Base-by-base conservation (phyloP, 495 filamentous ascomycete genomes). In the Neurospora africana region DNA sequence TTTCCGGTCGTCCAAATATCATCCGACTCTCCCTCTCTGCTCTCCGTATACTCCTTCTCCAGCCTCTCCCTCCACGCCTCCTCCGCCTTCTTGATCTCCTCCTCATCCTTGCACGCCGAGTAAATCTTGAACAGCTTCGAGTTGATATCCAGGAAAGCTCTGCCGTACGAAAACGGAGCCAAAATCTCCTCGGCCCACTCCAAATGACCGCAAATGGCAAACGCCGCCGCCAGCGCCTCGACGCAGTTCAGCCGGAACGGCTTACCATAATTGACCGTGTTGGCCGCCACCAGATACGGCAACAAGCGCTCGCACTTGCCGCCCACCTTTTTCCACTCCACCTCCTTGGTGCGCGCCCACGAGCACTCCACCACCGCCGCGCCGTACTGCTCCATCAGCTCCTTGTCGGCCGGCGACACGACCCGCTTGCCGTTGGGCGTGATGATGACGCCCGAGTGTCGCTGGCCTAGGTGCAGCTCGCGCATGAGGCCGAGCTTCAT, bases 291-390 rank as follows among this genome's bases (percentile, higher is more conserved):
- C 15, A 99, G 89, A 79, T 99, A 99, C 1, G 95, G 95, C 33
- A 99, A 86, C 84, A 98, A 81, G 72, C 95, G 85, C 84, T 98
- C 95, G 79, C 93, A 95, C 82, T 92, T 94, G n/a, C 95, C 95
- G 38, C 96, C 95, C 71, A 98, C 96, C 72, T 92, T 91, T 19
- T 84, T 83, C 88, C 93, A 98, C 38, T 95, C 94, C 3, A 99
- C 91, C 81, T 99, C 95, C 36, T 90, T 87, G 17, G 95, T 91
- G 74, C 96, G 86, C 3, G 94, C 95, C 95, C 95, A 99, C 41
- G 93, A 97, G 80, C 94, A 97, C 81, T 99, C 95, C 35, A 99
- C 96, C 0, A 99, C 95, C 0, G 96, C 95, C 21, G 94, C 96
- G 70, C 95, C 95, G 79, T 90, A 90, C 83, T 92, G 89, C 77